Conservation (phyloP, 208 protist genomes). For the Lotmaria passim region DNA sequence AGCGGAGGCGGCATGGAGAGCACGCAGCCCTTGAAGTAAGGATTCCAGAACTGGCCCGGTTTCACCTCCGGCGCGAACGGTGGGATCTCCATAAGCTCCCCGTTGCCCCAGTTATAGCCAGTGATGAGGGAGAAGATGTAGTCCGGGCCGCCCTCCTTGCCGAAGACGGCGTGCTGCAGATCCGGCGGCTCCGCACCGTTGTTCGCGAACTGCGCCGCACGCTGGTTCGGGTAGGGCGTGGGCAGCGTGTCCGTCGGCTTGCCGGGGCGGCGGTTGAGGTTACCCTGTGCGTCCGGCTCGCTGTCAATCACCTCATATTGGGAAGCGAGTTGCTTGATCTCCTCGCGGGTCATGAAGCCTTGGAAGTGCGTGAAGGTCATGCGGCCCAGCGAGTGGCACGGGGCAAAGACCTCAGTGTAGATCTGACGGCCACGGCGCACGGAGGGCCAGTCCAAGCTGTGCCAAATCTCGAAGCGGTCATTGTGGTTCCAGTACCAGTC, state of each 20-base stretch:
- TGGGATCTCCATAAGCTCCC: slow-evolving; percentile 86
- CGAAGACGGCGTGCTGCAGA: slow-evolving; percentile 97
- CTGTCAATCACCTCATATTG: slow-evolving; percentile 95
- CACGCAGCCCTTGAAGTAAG: slow-evolving; percentile 98
- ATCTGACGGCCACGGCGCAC: slow-evolving; percentile 97
- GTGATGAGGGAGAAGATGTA: slow-evolving; percentile 99
- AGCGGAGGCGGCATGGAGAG: slow-evolving; percentile 98
- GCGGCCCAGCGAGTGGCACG: slow-evolving; percentile 96
- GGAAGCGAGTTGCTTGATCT: slow-evolving; percentile 95
- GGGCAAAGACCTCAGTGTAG: slow-evolving; percentile 97
- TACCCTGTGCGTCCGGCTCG: slow-evolving; percentile 95
- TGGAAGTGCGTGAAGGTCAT: slow-evolving; percentile 98
- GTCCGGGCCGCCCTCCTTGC: slow-evolving; percentile 93
- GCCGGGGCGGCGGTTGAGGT: slow-evolving; percentile 96
- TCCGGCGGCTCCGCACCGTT: slow-evolving; percentile 98
- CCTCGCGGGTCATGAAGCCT: slow-evolving; percentile 95
- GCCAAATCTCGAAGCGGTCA: slow-evolving; percentile 88
- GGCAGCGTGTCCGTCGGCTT: slow-evolving; percentile 97
- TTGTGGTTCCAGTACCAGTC: slow-evolving; percentile 93
- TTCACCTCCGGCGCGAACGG: slow-evolving; percentile 87
- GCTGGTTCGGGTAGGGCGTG: slow-evolving; percentile 96
- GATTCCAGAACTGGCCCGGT: slow-evolving; percentile 96
- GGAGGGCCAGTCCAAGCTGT: slow-evolving; percentile 90
- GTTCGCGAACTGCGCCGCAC: slow-evolving; percentile 97
- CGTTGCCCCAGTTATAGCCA: slow-evolving; percentile 96